Conservation (phyloP, 352 stramenopile genomes). For the Phytophthora vignae region DNA sequence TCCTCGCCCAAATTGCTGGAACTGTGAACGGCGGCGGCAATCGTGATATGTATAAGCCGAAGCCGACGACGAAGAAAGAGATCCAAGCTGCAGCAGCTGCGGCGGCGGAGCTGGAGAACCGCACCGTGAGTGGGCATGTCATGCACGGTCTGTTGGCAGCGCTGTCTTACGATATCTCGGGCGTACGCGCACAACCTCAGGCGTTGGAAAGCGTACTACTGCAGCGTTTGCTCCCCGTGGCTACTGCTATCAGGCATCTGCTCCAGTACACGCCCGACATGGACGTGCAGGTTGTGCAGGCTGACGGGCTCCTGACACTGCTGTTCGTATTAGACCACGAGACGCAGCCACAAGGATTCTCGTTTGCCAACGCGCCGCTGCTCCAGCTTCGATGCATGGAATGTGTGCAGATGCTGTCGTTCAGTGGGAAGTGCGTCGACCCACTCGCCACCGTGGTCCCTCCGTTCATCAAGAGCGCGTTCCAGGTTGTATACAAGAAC, state of each 20-base stretch:
- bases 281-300: conserved; percentile 83
- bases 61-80: conserved; percentile 47
- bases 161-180: conserved; percentile 76
- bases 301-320: conserved; percentile 75
- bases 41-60: conserved; percentile 39
- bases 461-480: conserved; percentile 87
- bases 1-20: conserved; percentile 80
- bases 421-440: conserved; percentile 85
- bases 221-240: conserved; percentile 77
- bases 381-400: conserved; percentile 88
- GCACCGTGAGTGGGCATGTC: conserved; percentile 69
- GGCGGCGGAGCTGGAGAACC: conserved; percentile 46
- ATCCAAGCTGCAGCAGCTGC: conserved; percentile 46
- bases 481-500: conserved; percentile 88
- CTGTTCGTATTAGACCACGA: conserved; percentile 86
- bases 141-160: conserved; percentile 78
- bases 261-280: conserved; percentile 87
- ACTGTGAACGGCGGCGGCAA: conserved; percentile 56
- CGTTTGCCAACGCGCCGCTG: conserved; percentile 74
- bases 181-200: conserved; percentile 74
- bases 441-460: conserved; percentile 76
- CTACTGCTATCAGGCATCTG: conserved; percentile 82
- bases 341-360: conserved; percentile 81
- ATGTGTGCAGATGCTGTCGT: conserved; percentile 89
- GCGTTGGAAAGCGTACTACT: conserved; percentile 73